Evolutionary conservation across 352 stramenopile genomes (phyloP).

Genomic region (Phytophthora macrochlamydospora): DNA sequence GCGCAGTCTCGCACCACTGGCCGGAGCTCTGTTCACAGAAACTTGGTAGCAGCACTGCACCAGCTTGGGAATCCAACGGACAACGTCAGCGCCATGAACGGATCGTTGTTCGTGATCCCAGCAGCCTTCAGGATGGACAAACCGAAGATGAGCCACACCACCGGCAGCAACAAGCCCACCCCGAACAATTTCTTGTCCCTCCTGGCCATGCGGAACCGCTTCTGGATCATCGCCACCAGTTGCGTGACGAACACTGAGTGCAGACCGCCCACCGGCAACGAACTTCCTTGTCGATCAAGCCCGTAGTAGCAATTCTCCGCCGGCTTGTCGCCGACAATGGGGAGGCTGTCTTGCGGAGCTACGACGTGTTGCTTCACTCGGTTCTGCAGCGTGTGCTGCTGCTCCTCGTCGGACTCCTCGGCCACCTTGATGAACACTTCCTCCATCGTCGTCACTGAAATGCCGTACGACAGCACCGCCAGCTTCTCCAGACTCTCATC

Average conservation of each 20-base stretch:
- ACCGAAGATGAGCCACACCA: conserved; percentile 28
- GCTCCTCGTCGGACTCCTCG: conserved; percentile 43
- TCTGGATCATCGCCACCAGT: conserved; percentile 24
- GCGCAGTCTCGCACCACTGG: conserved; percentile 23
- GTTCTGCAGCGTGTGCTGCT: conserved; percentile 56
- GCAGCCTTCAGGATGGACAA: conserved; percentile 29
- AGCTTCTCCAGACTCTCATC: conserved; percentile 45
- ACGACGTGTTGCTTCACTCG: conserved; percentile 22
- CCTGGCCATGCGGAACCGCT: conserved; percentile 24
- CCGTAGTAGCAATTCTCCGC: conserved; percentile 17
- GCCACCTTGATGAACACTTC: conserved; percentile 84
- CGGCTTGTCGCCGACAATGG: conserved; percentile 24
- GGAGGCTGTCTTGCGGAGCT: conserved; percentile 18
- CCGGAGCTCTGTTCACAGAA: conserved; percentile 19
- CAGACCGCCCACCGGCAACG: conserved; percentile 9
- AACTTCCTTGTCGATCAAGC: conserved; percentile 18
- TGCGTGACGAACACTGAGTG: conserved; percentile 29
- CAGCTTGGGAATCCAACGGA: conserved; percentile 16
- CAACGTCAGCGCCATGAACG: conserved; percentile 27
- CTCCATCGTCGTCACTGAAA: conserved; percentile 87
- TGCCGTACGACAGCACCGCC: conserved; percentile 47
- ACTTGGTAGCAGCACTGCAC: conserved; percentile 16
- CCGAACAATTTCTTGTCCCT: conserved; percentile 26
- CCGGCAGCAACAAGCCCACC: conserved; percentile 22
- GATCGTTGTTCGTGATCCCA: conserved; percentile 25